Conservation (phyloP, 2,329 filamentous ascomycete species). For the Sporothrix curviconia region DNA sequence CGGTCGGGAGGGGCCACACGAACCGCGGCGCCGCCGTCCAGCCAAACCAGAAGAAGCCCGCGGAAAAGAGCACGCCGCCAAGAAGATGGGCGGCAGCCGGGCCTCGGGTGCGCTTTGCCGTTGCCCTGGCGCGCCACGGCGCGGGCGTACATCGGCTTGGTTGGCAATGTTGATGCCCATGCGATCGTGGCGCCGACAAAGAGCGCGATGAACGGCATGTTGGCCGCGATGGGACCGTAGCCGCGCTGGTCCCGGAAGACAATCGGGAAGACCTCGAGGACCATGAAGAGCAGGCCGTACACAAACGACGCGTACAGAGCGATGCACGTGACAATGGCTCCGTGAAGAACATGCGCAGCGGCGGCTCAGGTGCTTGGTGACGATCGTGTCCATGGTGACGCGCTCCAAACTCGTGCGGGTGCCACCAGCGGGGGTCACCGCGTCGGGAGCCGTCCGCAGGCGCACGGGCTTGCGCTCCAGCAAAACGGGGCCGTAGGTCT, state of each 20-base stretch:
- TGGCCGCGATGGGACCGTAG: constrained; percentile 56
- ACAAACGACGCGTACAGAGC: constrained; percentile 45
- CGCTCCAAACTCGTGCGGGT: constrained; percentile 56
- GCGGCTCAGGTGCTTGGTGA: constrained; percentile 63
- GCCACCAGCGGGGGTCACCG: constrained; percentile 24
- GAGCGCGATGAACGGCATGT: constrained; percentile 46
- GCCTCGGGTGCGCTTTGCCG: constrained; percentile 29
- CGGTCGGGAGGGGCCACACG: constrained; percentile 17
- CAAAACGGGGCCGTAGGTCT: constrained; percentile 37
- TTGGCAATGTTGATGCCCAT: constrained; percentile 43
- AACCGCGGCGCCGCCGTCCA: constrained; percentile 19
- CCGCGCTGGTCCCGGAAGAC: constrained; percentile 45
- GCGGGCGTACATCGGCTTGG: constrained; percentile 37
- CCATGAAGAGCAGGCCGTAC: constrained; percentile 50
- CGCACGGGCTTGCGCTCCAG: constrained; percentile 47
- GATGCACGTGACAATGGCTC: constrained; percentile 59
- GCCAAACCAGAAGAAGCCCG: constrained; percentile 32
- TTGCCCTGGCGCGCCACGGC: constrained; percentile 34
- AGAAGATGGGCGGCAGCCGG: constrained; percentile 39
- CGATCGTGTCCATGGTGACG: constrained; percentile 48
- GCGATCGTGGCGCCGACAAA: constrained; percentile 38
- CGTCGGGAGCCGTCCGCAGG: constrained; percentile 35
- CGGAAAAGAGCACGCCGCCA: constrained; percentile 36
- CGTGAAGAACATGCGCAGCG: constrained; percentile 62
- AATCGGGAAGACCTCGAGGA: constrained; percentile 49